phyloP scores from a whole-genome alignment of 2,329 filamentous ascomycete species.

The Zymoseptoria ardabiliae region DNA sequence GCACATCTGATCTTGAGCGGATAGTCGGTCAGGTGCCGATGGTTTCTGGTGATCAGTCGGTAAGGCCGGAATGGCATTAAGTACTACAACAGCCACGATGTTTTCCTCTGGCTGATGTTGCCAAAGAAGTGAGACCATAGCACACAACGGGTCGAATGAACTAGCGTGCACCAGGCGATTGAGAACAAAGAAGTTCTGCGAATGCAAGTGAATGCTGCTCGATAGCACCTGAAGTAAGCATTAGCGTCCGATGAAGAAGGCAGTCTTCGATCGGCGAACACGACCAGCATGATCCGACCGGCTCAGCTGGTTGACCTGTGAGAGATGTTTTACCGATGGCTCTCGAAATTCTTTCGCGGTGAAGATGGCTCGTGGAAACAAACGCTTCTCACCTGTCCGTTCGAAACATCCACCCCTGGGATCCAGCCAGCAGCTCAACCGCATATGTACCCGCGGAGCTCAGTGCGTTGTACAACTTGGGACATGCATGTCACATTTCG shows the following conservation, averaged over 20 bases:
- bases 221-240: background rate
- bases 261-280: background rate
- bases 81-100: background rate
- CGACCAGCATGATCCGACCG: too few species aligned
- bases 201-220: background rate
- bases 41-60: background rate
- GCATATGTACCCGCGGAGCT: background rate
- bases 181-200: background rate
- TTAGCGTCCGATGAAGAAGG: background rate
- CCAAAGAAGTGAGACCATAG: background rate
- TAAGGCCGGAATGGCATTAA: background rate
- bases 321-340: background rate
- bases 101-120: background rate
- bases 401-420: background rate
- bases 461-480: background rate
- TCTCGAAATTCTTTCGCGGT: background rate
- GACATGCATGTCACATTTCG: background rate
- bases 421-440: background rate
- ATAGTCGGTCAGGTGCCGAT: background rate
- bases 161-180: background rate
- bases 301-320: background rate
- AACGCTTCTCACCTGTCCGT: background rate
- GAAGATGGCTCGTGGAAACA: background rate
- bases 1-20: conserved; percentile 4
- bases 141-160: background rate